A percentile compares a stretch with the other conserved stretches of the same genome.
phyloP scores from a whole-genome alignment of 495 filamentous ascomycete genomes.

The Lasiosphaeriaceae sp. region DNA sequence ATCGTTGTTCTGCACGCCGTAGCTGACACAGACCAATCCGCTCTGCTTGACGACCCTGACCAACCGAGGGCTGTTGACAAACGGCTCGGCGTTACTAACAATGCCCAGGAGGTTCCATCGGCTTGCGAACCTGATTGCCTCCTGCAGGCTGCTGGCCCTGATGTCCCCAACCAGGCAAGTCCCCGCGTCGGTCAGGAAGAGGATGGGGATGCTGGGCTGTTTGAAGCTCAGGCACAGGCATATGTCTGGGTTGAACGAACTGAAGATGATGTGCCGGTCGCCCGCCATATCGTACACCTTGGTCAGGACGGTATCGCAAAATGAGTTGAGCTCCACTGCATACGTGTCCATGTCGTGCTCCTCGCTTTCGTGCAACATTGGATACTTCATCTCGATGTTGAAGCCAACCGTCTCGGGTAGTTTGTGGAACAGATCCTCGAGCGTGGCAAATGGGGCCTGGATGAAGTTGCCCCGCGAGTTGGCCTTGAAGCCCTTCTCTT shows the following conservation, averaged over 20 bases:
- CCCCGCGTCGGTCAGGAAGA: conserved; percentile 91
- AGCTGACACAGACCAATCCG: conserved; percentile 93
- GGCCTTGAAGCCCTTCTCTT: conserved; percentile 83
- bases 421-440: conserved; percentile 88
- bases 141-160: conserved; percentile 86
- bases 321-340: conserved; percentile 93
- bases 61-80: conserved; percentile 83
- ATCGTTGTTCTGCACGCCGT: conserved; percentile 85
- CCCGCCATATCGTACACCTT: conserved; percentile 72
- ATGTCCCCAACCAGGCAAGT: conserved; percentile 75
- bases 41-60: conserved; percentile 95
- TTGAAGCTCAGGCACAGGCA: conserved; percentile 93
- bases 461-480: conserved; percentile 93
- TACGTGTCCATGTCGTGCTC: conserved; percentile 97
- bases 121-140: conserved; percentile 89
- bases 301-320: conserved; percentile 86
- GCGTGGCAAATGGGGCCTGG: conserved; percentile 88
- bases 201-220: conserved; percentile 87
- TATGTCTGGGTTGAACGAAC: conserved; percentile 93
- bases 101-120: conserved; percentile 94
- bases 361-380: conserved; percentile 91
- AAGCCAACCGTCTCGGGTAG: conserved; percentile 80
- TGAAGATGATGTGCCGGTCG: conserved; percentile 86
- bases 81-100: conserved; percentile 75
- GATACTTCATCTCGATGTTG: conserved; percentile 99